Percentiles rank a stretch among this genome's conserved stretches.
Conservation (phyloP, 129 eudicot species). For the Flaveria bidentis region DNA sequence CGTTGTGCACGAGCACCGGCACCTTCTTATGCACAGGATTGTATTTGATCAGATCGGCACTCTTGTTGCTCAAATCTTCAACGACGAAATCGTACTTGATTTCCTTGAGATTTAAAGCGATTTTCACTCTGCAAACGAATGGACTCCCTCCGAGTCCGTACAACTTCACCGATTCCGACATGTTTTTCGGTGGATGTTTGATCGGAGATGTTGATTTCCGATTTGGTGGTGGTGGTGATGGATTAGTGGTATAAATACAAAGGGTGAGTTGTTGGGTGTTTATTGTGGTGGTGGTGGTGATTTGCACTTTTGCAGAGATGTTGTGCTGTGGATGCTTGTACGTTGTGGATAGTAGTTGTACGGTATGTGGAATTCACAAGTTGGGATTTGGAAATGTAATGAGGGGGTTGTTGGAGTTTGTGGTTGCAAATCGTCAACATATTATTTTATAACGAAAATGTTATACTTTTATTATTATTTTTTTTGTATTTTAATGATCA, state of each 20-base stretch:
- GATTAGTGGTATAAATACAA: too few relatives aligned
- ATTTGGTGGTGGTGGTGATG: too few relatives aligned
- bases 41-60: slow-evolving; percentile 5
- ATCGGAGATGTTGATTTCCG: too few relatives aligned
- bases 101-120: not conserved
- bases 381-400: too few relatives aligned
- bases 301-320: not conserved
- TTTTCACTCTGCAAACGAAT: not conserved
- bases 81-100: not conserved
- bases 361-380: too few relatives aligned
- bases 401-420: too few relatives aligned
- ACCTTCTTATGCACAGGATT: not conserved
- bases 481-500: too few relatives aligned
- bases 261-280: too few relatives aligned
- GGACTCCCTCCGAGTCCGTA: not conserved
- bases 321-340: not conserved
- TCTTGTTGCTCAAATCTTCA: slow-evolving; percentile 16
- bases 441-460: too few relatives aligned
- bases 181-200: not conserved
- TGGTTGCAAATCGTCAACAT: too few relatives aligned
- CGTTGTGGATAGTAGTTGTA: not conserved
- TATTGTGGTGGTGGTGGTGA: too few relatives aligned
- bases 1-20: slow-evolving; percentile 11
- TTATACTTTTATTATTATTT: too few relatives aligned
- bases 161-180: slow-evolving; percentile 11